Base-by-base conservation (phyloP, 2,329 filamentous ascomycete genomes). In the Aspergillus ochraceus region DNA sequence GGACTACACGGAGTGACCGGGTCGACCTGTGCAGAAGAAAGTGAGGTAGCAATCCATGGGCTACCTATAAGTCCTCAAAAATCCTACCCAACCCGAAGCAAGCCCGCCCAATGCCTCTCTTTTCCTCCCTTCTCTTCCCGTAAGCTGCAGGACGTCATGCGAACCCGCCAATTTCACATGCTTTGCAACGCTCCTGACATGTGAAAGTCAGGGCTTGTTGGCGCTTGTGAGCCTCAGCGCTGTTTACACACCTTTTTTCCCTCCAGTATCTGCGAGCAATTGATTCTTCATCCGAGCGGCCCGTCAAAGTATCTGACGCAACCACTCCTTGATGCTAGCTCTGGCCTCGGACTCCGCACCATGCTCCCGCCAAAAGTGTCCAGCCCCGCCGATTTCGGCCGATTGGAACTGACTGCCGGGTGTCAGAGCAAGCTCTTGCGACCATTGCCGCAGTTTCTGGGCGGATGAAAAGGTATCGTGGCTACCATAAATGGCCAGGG, bases 401-500 rank as follows among this genome's bases (percentile, higher is more conserved):
- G 75, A 77, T 5, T 67, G 70, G 59, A 88, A 87, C 53, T 63
- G 68, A 19, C 84, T 85, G 1, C 71, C 74, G 0, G 74, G 70
- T 45, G 65, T 67, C 12, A 74, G 71, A 19, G 75, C 72, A 49
- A 93, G 75, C 60, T 79, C 81, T 46, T 78, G 76, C 10, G 80
- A 80, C 93, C 93, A 97, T 1, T 80, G 76, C 11, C 84, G 82
- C 66, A 93, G 79, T 72, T 86, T 90, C 59, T 81, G 83, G 3
- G 79, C 80, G 1, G 87, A 84, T 1, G 90, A 88, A 64, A 97
- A 96, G 0, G 83, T 77, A 73, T 98, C 93, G 4, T 84, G 80
- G 54, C 88, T 86, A 1, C 93, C 94, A 69, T 88, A 96, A 0
- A 96, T 75, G 0, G 86, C 87, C 36, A 97, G 73, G 0, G 89